These are phyloP conservation scores for Thraustotheca clavata DNA, from an alignment of 352 stramenopile genomes.

Conservation along the genomic window DNA sequence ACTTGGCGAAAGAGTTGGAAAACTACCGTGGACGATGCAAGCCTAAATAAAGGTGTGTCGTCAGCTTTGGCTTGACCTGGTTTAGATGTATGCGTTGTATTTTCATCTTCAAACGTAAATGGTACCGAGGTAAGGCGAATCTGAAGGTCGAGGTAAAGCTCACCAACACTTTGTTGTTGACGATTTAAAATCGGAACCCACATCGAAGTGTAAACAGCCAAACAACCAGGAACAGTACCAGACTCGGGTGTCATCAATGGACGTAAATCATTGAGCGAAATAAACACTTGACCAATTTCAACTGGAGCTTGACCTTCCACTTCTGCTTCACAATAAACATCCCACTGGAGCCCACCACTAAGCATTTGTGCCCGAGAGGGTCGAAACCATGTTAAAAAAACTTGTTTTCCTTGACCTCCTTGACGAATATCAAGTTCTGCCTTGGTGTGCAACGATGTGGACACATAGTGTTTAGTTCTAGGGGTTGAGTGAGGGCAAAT, in stretches of 20 bases:
- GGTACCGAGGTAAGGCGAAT: neutral
- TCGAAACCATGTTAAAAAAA: slow-evolving; percentile 8
- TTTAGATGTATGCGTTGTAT: slow-evolving; percentile 11
- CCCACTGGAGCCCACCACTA: slow-evolving; percentile 5
- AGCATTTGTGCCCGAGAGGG: slow-evolving; percentile 12
- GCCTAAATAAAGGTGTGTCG: slow-evolving; percentile 17
- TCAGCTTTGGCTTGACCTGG: slow-evolving; percentile 10
- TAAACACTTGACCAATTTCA: slow-evolving; percentile 8
- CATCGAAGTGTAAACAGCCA: slow-evolving; percentile 8
- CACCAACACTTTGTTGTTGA: neutral
- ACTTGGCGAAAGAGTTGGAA: neutral
- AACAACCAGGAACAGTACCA: neutral
- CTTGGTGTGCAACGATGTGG: slow-evolving; percentile 2
- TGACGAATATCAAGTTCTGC: neutral
- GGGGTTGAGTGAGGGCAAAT: slow-evolving; percentile 59
- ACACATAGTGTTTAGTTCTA: slow-evolving; percentile 44
- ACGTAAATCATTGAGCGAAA: slow-evolving; percentile 16
- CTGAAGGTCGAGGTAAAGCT: slow-evolving; percentile 10
- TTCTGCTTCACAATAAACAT: slow-evolving; percentile 17
- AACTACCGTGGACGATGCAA: slow-evolving; percentile 6
- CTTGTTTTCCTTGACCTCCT: neutral
- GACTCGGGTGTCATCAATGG: slow-evolving; percentile 8
- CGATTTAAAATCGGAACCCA: slow-evolving; percentile 5
- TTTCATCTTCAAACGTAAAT: slow-evolving; percentile 11
- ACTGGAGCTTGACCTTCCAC: neutral